Percentiles rank a stretch among this genome's conserved stretches.
Conservation (phyloP, 176 grass and related monocot species). For the Raddia guianensis region DNA sequence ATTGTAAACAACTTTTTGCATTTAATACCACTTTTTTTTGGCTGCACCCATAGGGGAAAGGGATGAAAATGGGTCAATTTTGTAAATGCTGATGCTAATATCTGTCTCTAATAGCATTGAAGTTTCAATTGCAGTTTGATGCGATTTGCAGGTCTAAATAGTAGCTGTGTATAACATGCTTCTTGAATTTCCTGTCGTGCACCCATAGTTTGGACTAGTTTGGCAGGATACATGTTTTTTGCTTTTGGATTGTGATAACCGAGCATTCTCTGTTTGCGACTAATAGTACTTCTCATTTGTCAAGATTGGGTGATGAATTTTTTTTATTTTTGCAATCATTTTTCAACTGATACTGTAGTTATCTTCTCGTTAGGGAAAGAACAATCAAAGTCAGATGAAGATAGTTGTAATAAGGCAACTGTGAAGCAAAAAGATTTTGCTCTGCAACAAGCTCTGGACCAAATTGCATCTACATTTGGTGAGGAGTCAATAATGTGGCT, state of each 20-base stretch:
- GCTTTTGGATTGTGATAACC: neutral
- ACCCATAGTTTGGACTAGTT: neutral
- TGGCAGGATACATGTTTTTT: neutral
- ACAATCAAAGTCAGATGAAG: constrained; percentile 37
- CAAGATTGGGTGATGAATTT: neutral
- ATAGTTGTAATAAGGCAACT: constrained; percentile 11
- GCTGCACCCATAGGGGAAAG: no score
- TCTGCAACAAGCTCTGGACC: constrained; percentile 60
- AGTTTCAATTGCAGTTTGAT: neutral
- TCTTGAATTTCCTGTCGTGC: neutral
- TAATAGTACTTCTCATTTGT: constrained; percentile 16
- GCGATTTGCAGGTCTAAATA: neutral
- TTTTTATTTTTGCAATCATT: neutral
- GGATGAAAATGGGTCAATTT: neutral
- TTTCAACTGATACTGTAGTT: neutral
- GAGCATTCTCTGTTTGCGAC: neutral
- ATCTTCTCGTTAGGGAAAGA: constrained; percentile 27
- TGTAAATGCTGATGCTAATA: neutral
- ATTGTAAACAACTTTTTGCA: neutral
- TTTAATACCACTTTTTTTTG: neutral
- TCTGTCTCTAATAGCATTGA: neutral
- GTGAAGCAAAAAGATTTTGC: constrained; percentile 47
- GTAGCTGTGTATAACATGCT: neutral
- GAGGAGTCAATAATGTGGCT: constrained; percentile 69
- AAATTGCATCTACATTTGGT: constrained; percentile 57